phyloP scores from a whole-genome alignment of 208 protist species.

The Sergeia podlipaevii region DNA sequence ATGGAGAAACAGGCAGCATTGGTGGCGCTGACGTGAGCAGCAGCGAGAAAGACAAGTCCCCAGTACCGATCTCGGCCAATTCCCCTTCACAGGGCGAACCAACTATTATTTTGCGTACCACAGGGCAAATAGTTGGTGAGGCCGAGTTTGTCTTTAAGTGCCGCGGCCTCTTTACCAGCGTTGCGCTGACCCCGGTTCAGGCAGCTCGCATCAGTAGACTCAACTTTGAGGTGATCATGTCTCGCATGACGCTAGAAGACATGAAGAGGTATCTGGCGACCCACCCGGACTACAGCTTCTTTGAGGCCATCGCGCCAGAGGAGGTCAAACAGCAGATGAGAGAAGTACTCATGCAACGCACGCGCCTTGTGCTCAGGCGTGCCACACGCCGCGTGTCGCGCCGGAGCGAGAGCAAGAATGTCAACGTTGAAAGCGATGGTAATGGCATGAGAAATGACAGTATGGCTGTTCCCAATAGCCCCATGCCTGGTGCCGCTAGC shows the following conservation, averaged over 20 bases:
- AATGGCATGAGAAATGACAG: neutral
- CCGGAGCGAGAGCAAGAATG: neutral
- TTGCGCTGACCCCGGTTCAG: slow-evolving; percentile 36
- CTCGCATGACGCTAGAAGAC: slow-evolving; percentile 23
- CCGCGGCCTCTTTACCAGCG: slow-evolving; percentile 38
- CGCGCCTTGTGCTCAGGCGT: no score
- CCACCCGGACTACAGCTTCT: slow-evolving; percentile 48
- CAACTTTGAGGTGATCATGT: slow-evolving; percentile 62
- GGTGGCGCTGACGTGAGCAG: no score
- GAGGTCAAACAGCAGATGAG: slow-evolving; percentile 42
- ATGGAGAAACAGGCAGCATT: no score
- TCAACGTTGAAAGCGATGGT: slow-evolving; percentile 1
- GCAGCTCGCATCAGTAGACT: slow-evolving; percentile 56
- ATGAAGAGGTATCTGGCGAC: slow-evolving; percentile 45
- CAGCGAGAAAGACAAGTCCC: no score
- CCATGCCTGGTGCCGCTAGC: no score
- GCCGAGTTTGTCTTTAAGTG: slow-evolving; percentile 56
- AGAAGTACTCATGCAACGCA: slow-evolving; percentile 19
- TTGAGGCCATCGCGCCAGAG: slow-evolving; percentile 33
- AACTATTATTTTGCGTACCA: neutral
- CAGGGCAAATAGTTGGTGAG: slow-evolving; percentile 51
- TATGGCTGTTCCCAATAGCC: no score
- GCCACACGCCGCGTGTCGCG: slow-evolving; percentile 7
- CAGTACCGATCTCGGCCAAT: no score
- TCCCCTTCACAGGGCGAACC: no score